Evolutionary conservation across 805 yeast species (phyloP).

Genomic region (Teunomyces stri): DNA sequence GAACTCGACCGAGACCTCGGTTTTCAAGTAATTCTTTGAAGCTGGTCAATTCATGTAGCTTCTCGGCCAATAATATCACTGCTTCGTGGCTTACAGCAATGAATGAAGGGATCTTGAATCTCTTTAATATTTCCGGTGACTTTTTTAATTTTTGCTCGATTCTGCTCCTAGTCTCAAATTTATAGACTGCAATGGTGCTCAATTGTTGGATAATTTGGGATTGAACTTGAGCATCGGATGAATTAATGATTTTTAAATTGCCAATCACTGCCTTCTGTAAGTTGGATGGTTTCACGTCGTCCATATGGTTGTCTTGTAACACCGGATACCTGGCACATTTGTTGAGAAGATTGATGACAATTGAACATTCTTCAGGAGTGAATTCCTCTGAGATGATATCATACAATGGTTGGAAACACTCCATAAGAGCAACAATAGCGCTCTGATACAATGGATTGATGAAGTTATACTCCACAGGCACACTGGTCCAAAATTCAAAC

Average conservation of each 20-base stretch:
- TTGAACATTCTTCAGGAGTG: constrained; percentile 39
- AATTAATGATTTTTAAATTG: constrained; percentile 38
- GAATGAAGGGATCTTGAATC: constrained; percentile 58
- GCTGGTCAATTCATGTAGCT: constrained; percentile 30
- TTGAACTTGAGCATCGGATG: constrained; percentile 33
- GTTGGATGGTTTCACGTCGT: constrained; percentile 50
- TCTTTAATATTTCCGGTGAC: constrained; percentile 41
- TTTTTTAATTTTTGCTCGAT: constrained; percentile 52
- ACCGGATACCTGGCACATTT: constrained; percentile 72
- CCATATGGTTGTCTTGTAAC: constrained; percentile 56
- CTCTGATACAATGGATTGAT: constrained; percentile 55
- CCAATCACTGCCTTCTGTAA: constrained; percentile 61
- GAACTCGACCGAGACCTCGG: constrained; percentile 43
- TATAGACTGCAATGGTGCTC: constrained; percentile 51
- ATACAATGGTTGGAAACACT: constrained; percentile 51
- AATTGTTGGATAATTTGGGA: constrained; percentile 53
- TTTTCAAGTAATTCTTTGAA: constrained; percentile 41
- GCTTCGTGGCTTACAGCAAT: constrained; percentile 55
- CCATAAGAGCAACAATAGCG: constrained; percentile 53
- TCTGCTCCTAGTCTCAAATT: constrained; percentile 58
- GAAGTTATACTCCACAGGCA: constrained; percentile 41
- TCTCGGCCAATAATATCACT: constrained; percentile 36
- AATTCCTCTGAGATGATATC: constrained; percentile 29
- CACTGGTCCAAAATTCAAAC: constrained; percentile 50
- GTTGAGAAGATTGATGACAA: constrained; percentile 57